Base-by-base conservation (phyloP, 2,329 filamentous ascomycete genomes). In the Cercospora canescens region DNA sequence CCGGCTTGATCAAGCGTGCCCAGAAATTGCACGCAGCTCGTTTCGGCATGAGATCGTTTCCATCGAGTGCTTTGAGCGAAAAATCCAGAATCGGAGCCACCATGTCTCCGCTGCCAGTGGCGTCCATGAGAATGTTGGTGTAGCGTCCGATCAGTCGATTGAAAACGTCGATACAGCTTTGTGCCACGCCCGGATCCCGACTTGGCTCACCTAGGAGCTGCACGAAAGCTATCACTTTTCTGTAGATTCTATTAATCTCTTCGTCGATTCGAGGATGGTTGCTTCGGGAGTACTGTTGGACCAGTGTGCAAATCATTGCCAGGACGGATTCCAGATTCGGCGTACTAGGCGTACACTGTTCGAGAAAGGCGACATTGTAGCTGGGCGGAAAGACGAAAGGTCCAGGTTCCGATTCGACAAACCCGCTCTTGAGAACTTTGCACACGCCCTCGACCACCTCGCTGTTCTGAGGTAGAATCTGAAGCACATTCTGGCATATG, bases 391-490 rank as follows among this genome's bases (percentile, higher is more conserved):
- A 87, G 8, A 94, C 91, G 72, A 95, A 94, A 0, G 91, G 90
- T 0, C 92, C 92, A 3, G 90, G 87, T 28, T 88, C 86, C 0
- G 84, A 85, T 76, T 96, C 92, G 1, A 89, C 89, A 73, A 94
- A 94, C 0, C 92, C 92, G 21, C 88, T 86, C 45, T 89, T 87
- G 58, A 94, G 83, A 56, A 94, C 86, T 64, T 84, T 84, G 78
- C 92, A 95, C 35, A 89, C 87, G 4, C 87, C 84, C 73, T 94
- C 91, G 24, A 90, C 84, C 11, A 92, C 85, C 70, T 94, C 92
- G 24, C 87, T 85, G 64, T 86, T 88, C 2, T 78, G 79, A 3
- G 82, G 84, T 54, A 93, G 89, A 0, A 86, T 76, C 60, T 82
- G 77, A n/a, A 82, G 79, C 57, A 81, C 80, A 48, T 80, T 80